Base-by-base conservation (phyloP, 495 filamentous ascomycete genomes). In the Cenococcum geophilum region DNA sequence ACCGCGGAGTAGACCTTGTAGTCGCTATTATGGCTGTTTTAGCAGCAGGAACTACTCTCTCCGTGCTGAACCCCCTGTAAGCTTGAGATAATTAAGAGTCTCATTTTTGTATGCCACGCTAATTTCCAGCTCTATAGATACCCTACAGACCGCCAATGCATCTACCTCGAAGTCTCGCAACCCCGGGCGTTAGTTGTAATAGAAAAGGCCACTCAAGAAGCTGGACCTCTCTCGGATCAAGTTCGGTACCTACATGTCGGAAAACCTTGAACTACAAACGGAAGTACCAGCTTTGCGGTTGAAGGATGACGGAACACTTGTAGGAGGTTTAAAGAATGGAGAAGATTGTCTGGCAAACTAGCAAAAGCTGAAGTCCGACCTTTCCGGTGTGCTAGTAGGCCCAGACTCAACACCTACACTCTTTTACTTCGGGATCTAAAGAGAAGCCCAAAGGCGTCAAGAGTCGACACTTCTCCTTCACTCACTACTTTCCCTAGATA, bases 401-500 rank as follows among this genome's bases (percentile, higher is more conserved):
- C 92, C 92, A 0, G 92, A 98, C 71, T 90, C 87, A 10, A 87
- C 78, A 3, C 90, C 90, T 10, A 96, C 90, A 0, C 75, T 97
- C 23, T 82, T 97, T 97, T 73, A 97, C 92, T 8, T 89, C 84
- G 12, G 92, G 92, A 1, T 88, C 83, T 4, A 91, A 97, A 76
- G 91, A 90, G 2, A 76, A 80, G 37, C 89, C 90, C 11, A 95
- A 93, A 77, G 92, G 93, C 63, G 92, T 96, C 11, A 81, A 82
- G 50, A 92, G 93, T 1, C 83, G 92, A 18, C 93, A 98, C 76
- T 98, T 86, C 75, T 88, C 83, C 51, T 73, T 97, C 57, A 82
- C 91, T 0, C 88, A 90, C 67, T 98, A 96, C 73, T 91, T 90
- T 69, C 80, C 82, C 16, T 98, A 92, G 92, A 98, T 98, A 93